phyloP scores from a whole-genome alignment of 345 rosid genomes.

The Dipteronia sinensis region DNA sequence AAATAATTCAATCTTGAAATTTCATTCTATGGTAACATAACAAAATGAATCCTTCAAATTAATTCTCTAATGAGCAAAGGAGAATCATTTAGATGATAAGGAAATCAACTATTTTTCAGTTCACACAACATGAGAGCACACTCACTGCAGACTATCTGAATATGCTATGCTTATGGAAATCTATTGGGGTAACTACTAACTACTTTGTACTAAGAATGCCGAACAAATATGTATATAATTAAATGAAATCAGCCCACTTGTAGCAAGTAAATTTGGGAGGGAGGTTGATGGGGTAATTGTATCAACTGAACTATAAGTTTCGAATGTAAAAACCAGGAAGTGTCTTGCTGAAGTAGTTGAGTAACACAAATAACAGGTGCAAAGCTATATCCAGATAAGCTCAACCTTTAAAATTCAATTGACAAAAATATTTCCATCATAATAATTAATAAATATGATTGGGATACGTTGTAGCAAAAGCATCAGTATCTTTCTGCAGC shows the following conservation, averaged over 20 bases:
- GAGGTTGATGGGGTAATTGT: not conserved
- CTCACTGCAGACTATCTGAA: not conserved
- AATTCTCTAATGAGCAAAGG: not conserved
- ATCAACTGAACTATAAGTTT: not conserved
- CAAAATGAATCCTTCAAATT: not conserved
- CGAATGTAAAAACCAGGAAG: not conserved
- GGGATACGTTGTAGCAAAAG: not conserved
- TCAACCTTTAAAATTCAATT: not conserved
- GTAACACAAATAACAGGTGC: not conserved
- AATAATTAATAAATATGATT: not conserved
- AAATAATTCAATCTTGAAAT: not conserved
- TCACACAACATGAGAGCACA: not conserved
- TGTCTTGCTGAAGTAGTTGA: not conserved
- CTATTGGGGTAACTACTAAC: not conserved
- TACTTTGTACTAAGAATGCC: not conserved
- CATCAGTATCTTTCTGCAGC: not conserved
- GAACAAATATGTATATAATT: not conserved
- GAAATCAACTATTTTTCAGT: not conserved
- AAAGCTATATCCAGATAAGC: not conserved
- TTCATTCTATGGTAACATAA: not conserved
- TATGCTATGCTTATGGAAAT: not conserved
- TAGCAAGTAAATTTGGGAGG: not conserved
- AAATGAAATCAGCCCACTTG: not conserved
- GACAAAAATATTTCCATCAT: not conserved
- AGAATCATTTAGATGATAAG: not conserved